These are phyloP conservation scores for Boletus sp. DNA, from an alignment of 768 basidiomycete species.

Conservation along the genomic window DNA sequence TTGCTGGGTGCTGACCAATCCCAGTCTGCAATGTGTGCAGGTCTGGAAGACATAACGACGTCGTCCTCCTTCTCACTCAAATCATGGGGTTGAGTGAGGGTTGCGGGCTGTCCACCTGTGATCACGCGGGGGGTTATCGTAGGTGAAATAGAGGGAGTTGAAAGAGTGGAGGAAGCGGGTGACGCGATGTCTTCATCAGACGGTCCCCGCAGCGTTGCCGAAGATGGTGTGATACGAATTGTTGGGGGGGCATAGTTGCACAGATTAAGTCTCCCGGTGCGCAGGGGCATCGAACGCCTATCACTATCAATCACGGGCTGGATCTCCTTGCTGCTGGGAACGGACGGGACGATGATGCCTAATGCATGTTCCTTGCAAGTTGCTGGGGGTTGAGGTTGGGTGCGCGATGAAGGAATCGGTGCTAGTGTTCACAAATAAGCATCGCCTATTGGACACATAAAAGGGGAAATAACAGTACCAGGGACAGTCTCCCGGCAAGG, in stretches of 20 bases:
- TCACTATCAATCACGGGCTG: neutral
- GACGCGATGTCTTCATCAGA: constrained; percentile 20
- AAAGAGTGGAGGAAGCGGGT: constrained; percentile 28
- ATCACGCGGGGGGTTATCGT: constrained; percentile 21
- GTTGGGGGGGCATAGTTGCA: constrained; percentile 36
- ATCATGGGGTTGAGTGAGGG: neutral
- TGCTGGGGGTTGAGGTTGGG: neutral
- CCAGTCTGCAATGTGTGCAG: constrained; percentile 17
- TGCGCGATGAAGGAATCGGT: neutral
- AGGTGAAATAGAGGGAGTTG: constrained; percentile 24
- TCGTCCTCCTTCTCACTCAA: neutral
- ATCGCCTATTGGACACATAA: neutral
- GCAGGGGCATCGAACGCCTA: neutral
- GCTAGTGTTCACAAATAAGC: constrained; percentile 13
- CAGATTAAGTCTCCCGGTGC: constrained; percentile 27
- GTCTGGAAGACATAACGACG: neutral
- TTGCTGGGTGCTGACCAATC: constrained; percentile 21
- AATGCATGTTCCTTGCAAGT: constrained; percentile 15
- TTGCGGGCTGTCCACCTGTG: constrained; percentile 28
- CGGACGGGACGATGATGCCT: constrained; percentile 3
- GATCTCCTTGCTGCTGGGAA: neutral
- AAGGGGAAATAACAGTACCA: constrained; percentile 8
- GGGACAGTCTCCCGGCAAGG: constrained; percentile 22
- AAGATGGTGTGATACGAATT: neutral
- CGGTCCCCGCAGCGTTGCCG: neutral